Conservation (phyloP, 805 yeast genomes). For the Groenewaldozyma tartarivorans region DNA sequence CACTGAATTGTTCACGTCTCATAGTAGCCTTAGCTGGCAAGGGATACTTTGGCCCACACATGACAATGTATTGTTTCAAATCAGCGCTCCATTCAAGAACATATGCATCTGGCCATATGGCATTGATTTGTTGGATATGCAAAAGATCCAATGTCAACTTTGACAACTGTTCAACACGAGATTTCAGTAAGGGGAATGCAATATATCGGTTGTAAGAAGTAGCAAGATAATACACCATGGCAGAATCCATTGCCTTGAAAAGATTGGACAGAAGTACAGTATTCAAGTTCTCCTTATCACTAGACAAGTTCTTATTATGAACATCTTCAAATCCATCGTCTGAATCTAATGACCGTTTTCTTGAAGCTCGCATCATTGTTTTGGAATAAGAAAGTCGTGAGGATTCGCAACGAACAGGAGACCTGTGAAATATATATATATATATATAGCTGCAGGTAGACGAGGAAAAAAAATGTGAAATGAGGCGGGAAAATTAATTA, state of each 20-base stretch:
- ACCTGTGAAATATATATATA: too few relatives aligned
- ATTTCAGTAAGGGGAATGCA: conserved; percentile 13
- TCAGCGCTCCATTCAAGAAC: conserved; percentile 6
- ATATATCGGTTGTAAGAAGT: conserved; percentile 5
- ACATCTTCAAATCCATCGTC: too few relatives aligned
- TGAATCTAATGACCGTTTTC: neutral
- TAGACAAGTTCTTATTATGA: neutral
- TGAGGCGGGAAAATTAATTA: too few relatives aligned
- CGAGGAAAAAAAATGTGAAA: too few relatives aligned
- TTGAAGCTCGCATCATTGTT: neutral
- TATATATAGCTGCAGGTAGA: too few relatives aligned
- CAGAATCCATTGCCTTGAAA: conserved; percentile 2
- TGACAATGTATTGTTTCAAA: neutral
- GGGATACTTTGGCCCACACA: conserved; percentile 3
- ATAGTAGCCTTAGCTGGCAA: conserved; percentile 5
- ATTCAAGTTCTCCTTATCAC: neutral
- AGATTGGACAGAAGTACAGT: neutral
- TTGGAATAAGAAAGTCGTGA: too few relatives aligned
- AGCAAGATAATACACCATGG: conserved; percentile 4
- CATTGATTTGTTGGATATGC: conserved; percentile 17
- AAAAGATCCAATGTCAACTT: conserved; percentile 14
- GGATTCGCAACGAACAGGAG: too few relatives aligned
- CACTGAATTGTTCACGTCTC: conserved; percentile 4
- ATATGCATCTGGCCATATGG: conserved; percentile 20
- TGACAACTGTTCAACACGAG: conserved; percentile 13